phyloP scores from a whole-genome alignment of 306 rosid genomes.

The Quercus rubra region DNA sequence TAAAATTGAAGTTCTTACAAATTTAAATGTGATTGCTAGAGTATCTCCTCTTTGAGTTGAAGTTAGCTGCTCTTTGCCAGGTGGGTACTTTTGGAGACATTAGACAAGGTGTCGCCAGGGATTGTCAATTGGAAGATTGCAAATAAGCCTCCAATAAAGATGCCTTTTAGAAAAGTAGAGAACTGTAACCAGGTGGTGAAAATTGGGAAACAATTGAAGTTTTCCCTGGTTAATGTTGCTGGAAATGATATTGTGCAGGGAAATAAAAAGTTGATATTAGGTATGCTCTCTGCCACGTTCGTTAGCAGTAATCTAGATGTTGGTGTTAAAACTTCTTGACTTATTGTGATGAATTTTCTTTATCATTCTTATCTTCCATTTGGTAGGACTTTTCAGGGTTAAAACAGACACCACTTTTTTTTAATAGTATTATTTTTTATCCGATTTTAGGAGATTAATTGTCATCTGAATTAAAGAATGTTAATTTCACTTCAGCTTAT shows the following conservation, averaged over 20 bases:
- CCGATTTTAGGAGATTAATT: background rate
- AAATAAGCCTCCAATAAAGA: constrained; percentile 92
- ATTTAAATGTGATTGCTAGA: background rate
- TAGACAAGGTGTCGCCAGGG: constrained; percentile 88
- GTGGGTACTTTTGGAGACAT: constrained; percentile 87
- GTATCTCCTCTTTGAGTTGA: constrained; percentile 3
- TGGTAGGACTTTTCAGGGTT: too few relatives aligned
- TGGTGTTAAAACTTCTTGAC: background rate
- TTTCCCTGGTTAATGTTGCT: constrained; percentile 91
- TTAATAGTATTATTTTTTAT: background rate
- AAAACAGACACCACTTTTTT: background rate
- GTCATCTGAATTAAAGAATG: constrained; percentile 8
- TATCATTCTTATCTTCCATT: background rate
- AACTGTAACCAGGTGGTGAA: constrained; percentile 95
- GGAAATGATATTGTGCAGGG: constrained; percentile 99
- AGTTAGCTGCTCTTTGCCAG: constrained; percentile 44
- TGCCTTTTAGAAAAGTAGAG: constrained; percentile 98
- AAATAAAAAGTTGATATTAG: constrained; percentile 82
- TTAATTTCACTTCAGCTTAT: constrained; percentile 55
- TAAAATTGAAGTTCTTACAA: background rate
- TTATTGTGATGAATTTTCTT: background rate
- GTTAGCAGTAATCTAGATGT: background rate
- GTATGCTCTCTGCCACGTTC: constrained; percentile 35
- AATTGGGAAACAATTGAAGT: constrained; percentile 85
- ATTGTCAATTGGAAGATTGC: constrained; percentile 95